Conservation (phyloP, 306 rosid species). For the Ormosia emarginata region DNA sequence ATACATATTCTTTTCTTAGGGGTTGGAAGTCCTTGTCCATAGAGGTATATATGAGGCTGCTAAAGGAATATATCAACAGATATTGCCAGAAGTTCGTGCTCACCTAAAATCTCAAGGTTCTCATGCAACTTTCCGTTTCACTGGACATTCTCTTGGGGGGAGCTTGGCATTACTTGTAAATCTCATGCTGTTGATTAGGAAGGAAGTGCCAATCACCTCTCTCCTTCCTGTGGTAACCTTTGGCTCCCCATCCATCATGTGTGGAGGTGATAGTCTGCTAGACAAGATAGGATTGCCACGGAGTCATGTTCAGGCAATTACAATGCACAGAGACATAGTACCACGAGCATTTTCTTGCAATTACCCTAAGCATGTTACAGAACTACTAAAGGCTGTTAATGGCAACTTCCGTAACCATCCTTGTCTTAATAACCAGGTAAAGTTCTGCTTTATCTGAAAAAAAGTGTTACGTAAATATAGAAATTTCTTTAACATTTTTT, state of each 20-base stretch:
- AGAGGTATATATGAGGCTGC: conserved; percentile 91
- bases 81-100: conserved; percentile 59
- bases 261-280: conserved; percentile 70
- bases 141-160: conserved; percentile 88
- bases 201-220: conserved; percentile 52
- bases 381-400: conserved; percentile 67
- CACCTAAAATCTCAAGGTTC: conserved; percentile 52
- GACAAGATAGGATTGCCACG: conserved; percentile 58
- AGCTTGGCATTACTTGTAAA: conserved; percentile 70
- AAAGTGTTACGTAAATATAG: background rate
- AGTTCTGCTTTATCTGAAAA: background rate
- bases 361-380: conserved; percentile 61
- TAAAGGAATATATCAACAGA: conserved; percentile 66
- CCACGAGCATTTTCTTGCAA: conserved; percentile 80
- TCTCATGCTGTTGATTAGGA: conserved; percentile 68
- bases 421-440: conserved; percentile 68
- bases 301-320: conserved; percentile 62
- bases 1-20: conserved; percentile 31
- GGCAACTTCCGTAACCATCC: conserved; percentile 64
- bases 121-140: conserved; percentile 57
- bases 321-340: conserved; percentile 75
- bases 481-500: background rate
- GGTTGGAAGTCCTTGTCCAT: conserved; percentile 67
- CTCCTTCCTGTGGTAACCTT: conserved; percentile 76
- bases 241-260: conserved; percentile 76